Evolutionary conservation across 1,284 basidiomycete species (phyloP), one percentile per base, ranked within the genome.

Genomic region (Fomes fomentarius): DNA sequence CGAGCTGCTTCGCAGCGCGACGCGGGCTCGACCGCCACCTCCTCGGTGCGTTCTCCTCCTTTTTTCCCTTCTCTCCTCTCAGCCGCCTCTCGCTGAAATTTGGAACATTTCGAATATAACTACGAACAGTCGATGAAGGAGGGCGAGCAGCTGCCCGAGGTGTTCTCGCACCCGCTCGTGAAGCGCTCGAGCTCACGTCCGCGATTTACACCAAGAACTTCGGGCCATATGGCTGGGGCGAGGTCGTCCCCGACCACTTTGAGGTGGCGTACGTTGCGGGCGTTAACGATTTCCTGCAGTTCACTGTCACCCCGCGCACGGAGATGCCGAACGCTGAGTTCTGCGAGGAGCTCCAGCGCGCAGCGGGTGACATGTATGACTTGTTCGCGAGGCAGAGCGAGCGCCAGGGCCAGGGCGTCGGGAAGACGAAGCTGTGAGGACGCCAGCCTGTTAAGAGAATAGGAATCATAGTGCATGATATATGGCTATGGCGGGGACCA

Each of bases 21-120:
- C 79, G 85, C 62, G 94, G 94, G 19, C 77, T 94, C 28, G 94
- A 96, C 68, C 81, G 94, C 34, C 91, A 95, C 72, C 69, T 96
- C 60, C 79, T 95, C 38, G 91, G 91, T 87, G 62, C 19, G 80
- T 63, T 11, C 7, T 19, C 11, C 14, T 2, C 19, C 19, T 1
- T 10, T n/a, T n/a, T n/a, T n/a, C n/a, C n/a, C n/a, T n/a, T n/a
- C n/a, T n/a, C n/a, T n/a, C n/a, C n/a, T n/a, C n/a, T n/a, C n/a
- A n/a, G n/a, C n/a, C n/a, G n/a, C n/a, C n/a, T n/a, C n/a, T n/a
- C n/a, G n/a, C n/a, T n/a, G n/a, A n/a, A n/a, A n/a, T n/a, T n/a
- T n/a, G n/a, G n/a, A n/a, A n/a, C n/a, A n/a, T n/a, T n/a, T n/a
- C n/a, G n/a, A n/a, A n/a, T n/a, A n/a, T n/a, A n/a, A n/a, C n/a